Evolutionary conservation across 176 grass and related monocot species (phyloP).

Genomic region (Paspalum notatum): DNA sequence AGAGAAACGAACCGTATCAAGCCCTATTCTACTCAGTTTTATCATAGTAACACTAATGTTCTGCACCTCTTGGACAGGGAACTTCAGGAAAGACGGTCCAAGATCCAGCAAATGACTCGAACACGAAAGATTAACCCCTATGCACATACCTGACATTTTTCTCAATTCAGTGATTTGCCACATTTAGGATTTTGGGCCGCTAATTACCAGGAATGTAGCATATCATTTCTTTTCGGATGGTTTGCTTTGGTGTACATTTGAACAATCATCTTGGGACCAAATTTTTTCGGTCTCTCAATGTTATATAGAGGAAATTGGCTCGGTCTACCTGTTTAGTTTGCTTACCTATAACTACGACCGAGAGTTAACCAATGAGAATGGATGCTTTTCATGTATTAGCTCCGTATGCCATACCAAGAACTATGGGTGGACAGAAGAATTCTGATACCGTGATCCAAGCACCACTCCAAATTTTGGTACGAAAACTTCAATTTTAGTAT

Average conservation of each 20-base stretch:
- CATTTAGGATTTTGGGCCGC: constrained; percentile 30
- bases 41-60: constrained; percentile 8
- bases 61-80: constrained; percentile 36
- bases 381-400: not conserved
- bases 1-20: not conserved
- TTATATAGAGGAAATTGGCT: constrained; percentile 39
- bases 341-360: not conserved
- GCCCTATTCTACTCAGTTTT: not conserved
- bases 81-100: constrained; percentile 30
- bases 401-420: not conserved
- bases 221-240: constrained; percentile 39
- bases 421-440: no score
- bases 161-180: constrained; percentile 29
- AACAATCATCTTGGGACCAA: constrained; percentile 41
- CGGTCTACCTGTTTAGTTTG: not conserved
- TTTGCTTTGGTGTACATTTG: constrained; percentile 45
- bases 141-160: constrained; percentile 55
- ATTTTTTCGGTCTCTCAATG: constrained; percentile 41
- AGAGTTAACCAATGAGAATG: not conserved
- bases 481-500: not conserved
- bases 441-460: not conserved
- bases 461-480: not conserved
- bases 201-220: constrained; percentile 55
- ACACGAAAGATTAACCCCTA: constrained; percentile 34
- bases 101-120: constrained; percentile 24